These are phyloP conservation scores for Porphyra umbilicalis DNA, from an alignment of 31 red algal species.

Conservation along the genomic window DNA sequence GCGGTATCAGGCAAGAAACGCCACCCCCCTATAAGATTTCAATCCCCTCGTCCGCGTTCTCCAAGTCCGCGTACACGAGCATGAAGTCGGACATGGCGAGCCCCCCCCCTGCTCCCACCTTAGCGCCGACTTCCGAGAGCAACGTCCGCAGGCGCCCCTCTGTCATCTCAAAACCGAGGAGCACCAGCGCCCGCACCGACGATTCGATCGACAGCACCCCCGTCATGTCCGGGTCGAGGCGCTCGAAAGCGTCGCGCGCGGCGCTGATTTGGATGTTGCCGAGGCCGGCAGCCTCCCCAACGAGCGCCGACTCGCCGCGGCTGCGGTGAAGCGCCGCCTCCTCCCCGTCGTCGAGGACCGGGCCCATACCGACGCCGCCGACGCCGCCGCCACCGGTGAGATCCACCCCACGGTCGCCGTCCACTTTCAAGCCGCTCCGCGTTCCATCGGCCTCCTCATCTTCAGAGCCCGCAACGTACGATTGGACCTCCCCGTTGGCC, in stretches of 20 bases:
- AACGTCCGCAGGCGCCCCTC: not conserved
- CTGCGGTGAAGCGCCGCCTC: not conserved
- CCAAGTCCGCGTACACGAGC: not conserved
- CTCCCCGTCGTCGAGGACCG: not conserved
- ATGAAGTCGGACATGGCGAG: not conserved
- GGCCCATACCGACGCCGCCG: not conserved
- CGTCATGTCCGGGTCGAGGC: not conserved
- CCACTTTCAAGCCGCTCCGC: not conserved
- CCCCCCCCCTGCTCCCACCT: not conserved
- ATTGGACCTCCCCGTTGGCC: conserved; percentile 5
- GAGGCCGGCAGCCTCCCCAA: not conserved
- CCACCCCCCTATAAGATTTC: not conserved
- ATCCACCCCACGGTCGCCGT: not conserved
- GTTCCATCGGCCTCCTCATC: not conserved
- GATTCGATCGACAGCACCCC: not conserved
- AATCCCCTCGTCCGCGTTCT: not conserved
- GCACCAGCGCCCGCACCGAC: not conserved
- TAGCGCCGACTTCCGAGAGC: not conserved
- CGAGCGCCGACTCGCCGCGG: not conserved
- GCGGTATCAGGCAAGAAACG: too few species aligned
- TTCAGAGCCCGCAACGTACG: not conserved
- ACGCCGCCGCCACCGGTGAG: not conserved
- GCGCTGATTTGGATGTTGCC: not conserved
- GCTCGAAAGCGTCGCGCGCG: not conserved
- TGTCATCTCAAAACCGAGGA: not conserved